Base-by-base conservation (phyloP, 768 basidiomycete genomes). In the Leucosporidium creatinivorum region DNA sequence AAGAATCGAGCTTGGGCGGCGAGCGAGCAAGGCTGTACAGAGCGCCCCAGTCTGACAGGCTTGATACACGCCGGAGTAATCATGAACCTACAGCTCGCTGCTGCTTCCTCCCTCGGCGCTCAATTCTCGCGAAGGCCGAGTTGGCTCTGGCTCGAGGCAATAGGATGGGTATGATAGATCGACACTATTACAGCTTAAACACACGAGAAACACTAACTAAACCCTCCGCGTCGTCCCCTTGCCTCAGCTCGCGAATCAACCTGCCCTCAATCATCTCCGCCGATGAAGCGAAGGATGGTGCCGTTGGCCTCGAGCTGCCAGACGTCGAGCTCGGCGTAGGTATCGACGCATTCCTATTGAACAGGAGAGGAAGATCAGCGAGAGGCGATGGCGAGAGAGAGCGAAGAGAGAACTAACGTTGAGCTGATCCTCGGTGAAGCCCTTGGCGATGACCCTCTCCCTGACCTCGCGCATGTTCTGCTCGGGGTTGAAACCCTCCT, bases 391-490 rank as follows among this genome's bases (percentile, higher is more conserved):
- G 21, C 30, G 28, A 6, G 21, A 39, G 15, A 30, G 56, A 4
- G 26, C 26, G 23, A 30, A 15, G 26, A n/a, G 19, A n/a, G 13
- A 18, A 58, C 67, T 51, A 33, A 70, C 73, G 33, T 70, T 89
- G 19, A 99, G 82, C 78, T 92, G 89, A 2, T 83, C 85, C 77
- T 99, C 94, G 19, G 91, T 97, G 79, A 88, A 96, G 23, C 93
- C 93, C 72, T 85, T 86, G 56, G 85, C 86, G 65, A 93, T 79
- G 17, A 97, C 87, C 49, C 93, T 85, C 57, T 87, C 86, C 39
- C 93, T 85, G 65, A 98, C 85, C 70, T 98, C 92, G 51, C 90
- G 84, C 82, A 99, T 86, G 12, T 86, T 84, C 68, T 96, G 78
- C 74, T 90, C 88, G 25, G 83, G 83, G 62, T 83, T 82, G 51